Percentiles rank a stretch among this genome's conserved stretches.
phyloP scores from a whole-genome alignment of 331 rosid genomes.

The Dryas integrifolia region DNA sequence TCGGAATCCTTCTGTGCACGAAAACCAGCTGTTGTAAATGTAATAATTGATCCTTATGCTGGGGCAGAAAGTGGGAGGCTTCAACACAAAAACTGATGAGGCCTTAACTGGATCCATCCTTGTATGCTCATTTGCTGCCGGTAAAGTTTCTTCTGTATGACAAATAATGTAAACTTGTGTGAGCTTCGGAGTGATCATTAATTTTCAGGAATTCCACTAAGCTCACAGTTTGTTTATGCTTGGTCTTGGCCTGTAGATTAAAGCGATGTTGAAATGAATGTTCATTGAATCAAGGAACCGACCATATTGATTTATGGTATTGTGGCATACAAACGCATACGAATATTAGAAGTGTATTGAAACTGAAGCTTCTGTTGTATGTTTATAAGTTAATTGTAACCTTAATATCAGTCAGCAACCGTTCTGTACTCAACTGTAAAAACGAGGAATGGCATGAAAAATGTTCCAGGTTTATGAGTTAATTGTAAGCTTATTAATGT shows the following conservation, averaged over 20 bases:
- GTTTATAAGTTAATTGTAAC: no score
- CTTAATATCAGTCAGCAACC: no score
- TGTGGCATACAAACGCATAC: background rate
- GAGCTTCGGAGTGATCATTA: background rate
- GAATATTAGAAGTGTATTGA: no score
- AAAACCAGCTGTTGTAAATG: slow-evolving; percentile 79
- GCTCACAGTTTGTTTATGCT: background rate
- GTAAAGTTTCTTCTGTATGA: background rate
- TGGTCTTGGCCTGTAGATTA: background rate
- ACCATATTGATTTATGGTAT: background rate
- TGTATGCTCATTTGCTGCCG: background rate
- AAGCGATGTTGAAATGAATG: background rate
- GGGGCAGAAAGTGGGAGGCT: slow-evolving; percentile 95
- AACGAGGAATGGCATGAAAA: no score
- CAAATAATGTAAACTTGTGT: background rate
- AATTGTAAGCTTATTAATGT: no score
- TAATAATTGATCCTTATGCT: slow-evolving; percentile 76
- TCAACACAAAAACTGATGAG: slow-evolving; percentile 83
- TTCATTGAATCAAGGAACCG: background rate
- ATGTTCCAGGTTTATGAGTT: no score
- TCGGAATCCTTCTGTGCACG: slow-evolving; percentile 68
- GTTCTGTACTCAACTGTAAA: no score
- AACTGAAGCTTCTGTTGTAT: no score
- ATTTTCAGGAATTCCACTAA: background rate
- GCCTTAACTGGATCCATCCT: background rate